A percentile compares a stretch with the other conserved stretches of the same genome.
These are phyloP conservation scores for Pichia californica DNA, from an alignment of 805 yeast genomes.

Conservation along the genomic window DNA sequence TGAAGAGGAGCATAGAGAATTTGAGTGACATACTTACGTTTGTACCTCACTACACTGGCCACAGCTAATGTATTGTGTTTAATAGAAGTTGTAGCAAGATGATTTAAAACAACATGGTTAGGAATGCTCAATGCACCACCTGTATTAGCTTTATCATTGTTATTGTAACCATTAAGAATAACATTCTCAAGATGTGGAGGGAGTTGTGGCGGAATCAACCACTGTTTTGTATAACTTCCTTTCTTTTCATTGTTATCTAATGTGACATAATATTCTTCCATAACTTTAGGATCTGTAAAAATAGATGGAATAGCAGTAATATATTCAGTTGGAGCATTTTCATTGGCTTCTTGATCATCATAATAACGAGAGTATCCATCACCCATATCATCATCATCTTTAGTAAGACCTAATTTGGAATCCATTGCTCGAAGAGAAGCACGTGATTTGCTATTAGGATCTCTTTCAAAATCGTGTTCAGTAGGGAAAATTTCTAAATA, in stretches of 20 bases:
- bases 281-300: constrained; percentile 76
- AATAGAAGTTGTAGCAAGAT: constrained; percentile 90
- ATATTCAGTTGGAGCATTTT: constrained; percentile 36
- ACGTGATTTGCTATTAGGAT: constrained; percentile 21
- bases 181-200: constrained; percentile 97
- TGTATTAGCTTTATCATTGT: constrained; percentile 66
- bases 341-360: constrained; percentile 32
- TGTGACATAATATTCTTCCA: constrained; percentile 79
- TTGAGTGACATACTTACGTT: constrained; percentile 85
- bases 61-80: constrained; percentile 92
- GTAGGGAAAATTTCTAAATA: constrained; percentile 62
- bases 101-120: constrained; percentile 89
- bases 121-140: constrained; percentile 90
- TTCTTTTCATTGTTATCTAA: constrained; percentile 42
- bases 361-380: constrained; percentile 72
- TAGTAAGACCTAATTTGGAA: constrained; percentile 56
- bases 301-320: constrained; percentile 67
- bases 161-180: constrained; percentile 68
- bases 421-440: constrained; percentile 38
- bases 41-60: constrained; percentile 84
- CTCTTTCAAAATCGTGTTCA: constrained; percentile 23
- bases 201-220: constrained; percentile 87
- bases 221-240: constrained; percentile 26
- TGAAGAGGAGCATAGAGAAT: constrained; percentile 84
- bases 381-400: constrained; percentile 78